These are phyloP conservation scores for Cystobasidiopsis lactophilus DNA, from an alignment of 768 basidiomycete species.

Conservation along the genomic window DNA sequence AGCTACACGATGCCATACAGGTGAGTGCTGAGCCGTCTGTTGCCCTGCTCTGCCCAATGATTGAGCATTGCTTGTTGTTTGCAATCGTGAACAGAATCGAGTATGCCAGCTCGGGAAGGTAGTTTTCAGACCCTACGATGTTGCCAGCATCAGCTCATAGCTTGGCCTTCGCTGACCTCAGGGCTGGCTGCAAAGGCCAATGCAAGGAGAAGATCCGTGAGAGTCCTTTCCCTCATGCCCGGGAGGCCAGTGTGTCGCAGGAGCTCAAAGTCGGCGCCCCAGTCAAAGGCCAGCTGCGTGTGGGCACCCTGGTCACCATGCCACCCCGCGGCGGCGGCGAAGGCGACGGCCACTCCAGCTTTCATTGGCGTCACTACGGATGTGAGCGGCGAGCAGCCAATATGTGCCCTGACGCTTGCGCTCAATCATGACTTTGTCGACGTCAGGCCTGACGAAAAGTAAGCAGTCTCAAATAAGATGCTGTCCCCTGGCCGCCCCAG, in stretches of 20 bases:
- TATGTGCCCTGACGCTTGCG: too few species aligned
- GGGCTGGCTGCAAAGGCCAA: neutral
- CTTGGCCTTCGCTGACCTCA: neutral
- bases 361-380: too few species aligned
- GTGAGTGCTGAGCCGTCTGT: neutral
- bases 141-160: neutral
- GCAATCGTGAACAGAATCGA: neutral
- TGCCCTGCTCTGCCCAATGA: neutral
- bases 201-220: neutral
- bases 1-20: neutral
- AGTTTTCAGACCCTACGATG: too few species aligned
- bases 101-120: neutral
- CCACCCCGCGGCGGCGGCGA: neutral
- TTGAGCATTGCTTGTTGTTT: neutral
- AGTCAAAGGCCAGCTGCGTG: neutral
- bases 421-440: too few species aligned
- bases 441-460: too few species aligned
- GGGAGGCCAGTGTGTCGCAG: neutral
- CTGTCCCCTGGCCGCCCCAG: too few species aligned
- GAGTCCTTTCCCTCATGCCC: neutral
- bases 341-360: neutral
- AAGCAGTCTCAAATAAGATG: too few species aligned
- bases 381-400: too few species aligned
- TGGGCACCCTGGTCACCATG: neutral
- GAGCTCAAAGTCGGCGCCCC: neutral